These are phyloP conservation scores for Dalbergia oliveri DNA, from an alignment of 306 rosid species.

Conservation along the genomic window DNA sequence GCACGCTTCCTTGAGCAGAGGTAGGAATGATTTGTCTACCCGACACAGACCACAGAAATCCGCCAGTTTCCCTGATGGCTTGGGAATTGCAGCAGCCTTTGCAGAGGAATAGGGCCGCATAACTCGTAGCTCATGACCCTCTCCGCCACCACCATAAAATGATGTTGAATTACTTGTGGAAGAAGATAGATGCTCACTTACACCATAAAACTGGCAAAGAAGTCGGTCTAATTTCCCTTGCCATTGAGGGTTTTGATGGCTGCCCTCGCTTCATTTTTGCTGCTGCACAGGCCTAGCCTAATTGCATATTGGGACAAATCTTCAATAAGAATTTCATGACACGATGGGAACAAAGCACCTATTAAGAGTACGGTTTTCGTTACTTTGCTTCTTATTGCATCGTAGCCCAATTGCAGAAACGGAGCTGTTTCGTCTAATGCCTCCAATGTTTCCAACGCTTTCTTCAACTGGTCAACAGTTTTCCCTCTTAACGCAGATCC, in stretches of 20 bases:
- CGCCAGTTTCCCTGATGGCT: constrained; percentile 12
- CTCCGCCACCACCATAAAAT: too few relatives aligned
- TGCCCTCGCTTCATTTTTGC: neutral
- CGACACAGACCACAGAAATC: constrained; percentile 11
- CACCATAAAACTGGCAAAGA: neutral
- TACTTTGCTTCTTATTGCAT: neutral
- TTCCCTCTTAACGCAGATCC: neutral
- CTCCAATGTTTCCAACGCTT: neutral
- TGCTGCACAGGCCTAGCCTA: neutral
- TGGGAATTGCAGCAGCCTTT: neutral
- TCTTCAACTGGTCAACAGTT: neutral
- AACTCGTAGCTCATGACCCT: neutral
- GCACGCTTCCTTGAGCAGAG: constrained; percentile 1
- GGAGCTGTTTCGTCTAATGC: too few relatives aligned
- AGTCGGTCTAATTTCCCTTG: neutral
- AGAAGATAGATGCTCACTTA: neutral
- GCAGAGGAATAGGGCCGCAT: neutral
- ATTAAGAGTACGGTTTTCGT: neutral
- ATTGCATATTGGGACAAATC: neutral
- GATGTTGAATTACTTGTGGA: neutral
- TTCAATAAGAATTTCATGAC: neutral
- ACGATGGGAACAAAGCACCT: neutral
- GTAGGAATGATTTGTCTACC: constrained; percentile 1
- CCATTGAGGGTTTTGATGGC: neutral
- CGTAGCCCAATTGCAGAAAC: neutral